Evolutionary conservation across 176 grass and related monocot genomes (phyloP), one percentile per base, ranked within the genome.

Genomic region (Chrysopogon serrulatus): DNA sequence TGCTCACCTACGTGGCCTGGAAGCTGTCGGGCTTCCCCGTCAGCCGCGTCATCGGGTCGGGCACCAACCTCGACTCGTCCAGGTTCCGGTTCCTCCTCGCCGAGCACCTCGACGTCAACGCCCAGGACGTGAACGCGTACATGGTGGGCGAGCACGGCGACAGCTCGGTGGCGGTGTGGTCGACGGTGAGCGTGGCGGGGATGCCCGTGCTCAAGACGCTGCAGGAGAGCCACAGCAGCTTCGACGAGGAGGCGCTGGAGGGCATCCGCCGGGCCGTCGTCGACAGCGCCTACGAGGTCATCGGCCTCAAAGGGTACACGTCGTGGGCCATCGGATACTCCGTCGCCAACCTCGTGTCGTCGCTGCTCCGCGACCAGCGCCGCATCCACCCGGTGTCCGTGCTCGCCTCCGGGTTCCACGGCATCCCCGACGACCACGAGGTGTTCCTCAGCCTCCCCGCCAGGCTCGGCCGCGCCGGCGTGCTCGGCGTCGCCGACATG

Each of bases 291-390:
- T 91, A 97, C 57, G 94, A 97, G 91, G 94, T 97, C 2, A 93
- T 97, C 57, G 19, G 28, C 9, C 89, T 97, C 43, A 97, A 97
- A 48, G 94, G 94, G 0, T 92, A 97, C 85, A 97, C 94, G 35
- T 97, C 94, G 14, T 97, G 91, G 94, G 94, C 94, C 68, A 97
- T 97, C 65, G 94, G 94, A 5, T 97, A 97, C 78, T 97, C 94
- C 0, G 94, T 92, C 0, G 94, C 94, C 28, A 94, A 56, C 79
- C 87, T 97, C 6, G 89, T 67, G 1, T 40, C 85, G 5, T 90
- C 94, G 21, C 79, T 97, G 12, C 91, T 97, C 23, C 94, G 94
- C 17, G 84, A 97, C 71, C 94, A 97, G 74, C 91, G 81, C 1
- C 91, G 89, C 31, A 91, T 97, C 75, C 94, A 97, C 83, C 91